phyloP scores from a whole-genome alignment of 495 filamentous ascomycete genomes.

The Aspergillus nanangensis region DNA sequence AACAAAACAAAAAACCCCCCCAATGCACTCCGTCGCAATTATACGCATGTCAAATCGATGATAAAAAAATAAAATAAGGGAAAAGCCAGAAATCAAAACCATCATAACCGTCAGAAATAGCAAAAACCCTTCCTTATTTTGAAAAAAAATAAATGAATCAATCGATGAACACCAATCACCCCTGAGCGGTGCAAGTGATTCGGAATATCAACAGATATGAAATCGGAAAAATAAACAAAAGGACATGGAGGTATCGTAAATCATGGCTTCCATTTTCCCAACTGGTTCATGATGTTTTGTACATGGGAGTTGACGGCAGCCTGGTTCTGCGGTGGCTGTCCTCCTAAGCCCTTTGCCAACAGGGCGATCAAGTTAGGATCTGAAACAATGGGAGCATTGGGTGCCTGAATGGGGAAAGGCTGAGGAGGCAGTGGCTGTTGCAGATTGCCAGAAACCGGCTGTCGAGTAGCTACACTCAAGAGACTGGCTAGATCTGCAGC shows the following conservation, averaged over 20 bases:
- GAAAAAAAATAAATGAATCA: conserved; percentile 12
- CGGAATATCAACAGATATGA: conserved; percentile 16
- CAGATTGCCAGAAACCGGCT: conserved; percentile 29
- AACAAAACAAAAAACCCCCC: too few species aligned
- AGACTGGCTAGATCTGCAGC: conserved; percentile 57
- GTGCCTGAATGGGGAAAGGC: conserved; percentile 28
- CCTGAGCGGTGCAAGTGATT: background rate
- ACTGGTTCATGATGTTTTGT: conserved; percentile 58
- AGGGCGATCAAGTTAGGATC: conserved; percentile 45
- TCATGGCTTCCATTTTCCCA: conserved; percentile 59
- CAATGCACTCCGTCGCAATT: conserved; percentile 8
- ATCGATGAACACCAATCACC: conserved; percentile 12
- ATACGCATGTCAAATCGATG: conserved; percentile 6
- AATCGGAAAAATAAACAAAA: conserved; percentile 7
- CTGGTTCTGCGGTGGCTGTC: conserved; percentile 39
- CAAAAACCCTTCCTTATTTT: too few species aligned
- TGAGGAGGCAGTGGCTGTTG: conserved; percentile 31
- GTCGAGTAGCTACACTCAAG: conserved; percentile 44
- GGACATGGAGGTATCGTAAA: conserved; percentile 22
- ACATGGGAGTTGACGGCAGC: conserved; percentile 40
- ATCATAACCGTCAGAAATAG: conserved; percentile 6
- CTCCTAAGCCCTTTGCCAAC: conserved; percentile 36
- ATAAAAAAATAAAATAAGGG: conserved; percentile 3
- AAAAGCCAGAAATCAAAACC: conserved; percentile 2
- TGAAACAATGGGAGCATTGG: conserved; percentile 28